These are phyloP conservation scores for Suillus subaureus DNA, from an alignment of 768 basidiomycete genomes.

Conservation along the genomic window DNA sequence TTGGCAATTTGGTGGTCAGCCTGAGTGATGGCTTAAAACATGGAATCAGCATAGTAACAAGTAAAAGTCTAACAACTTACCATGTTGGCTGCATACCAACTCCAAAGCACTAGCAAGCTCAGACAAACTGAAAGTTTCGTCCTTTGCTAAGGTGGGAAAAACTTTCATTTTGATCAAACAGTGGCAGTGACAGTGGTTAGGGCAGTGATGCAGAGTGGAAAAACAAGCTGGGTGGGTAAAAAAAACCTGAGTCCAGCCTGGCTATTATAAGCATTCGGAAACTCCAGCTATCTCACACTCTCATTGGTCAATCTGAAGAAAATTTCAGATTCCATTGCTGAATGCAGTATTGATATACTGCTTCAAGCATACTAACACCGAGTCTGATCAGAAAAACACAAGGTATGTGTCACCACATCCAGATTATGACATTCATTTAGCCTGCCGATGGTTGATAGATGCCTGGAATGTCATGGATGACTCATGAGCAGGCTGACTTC, in stretches of 20 bases:
- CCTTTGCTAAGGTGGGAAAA: not conserved
- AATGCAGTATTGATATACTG: not conserved
- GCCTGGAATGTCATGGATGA: not conserved
- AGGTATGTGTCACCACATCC: not conserved
- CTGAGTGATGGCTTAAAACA: too few species aligned
- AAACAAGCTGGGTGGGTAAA: not conserved
- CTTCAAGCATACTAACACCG: not conserved
- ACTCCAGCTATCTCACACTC: not conserved
- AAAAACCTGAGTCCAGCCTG: not conserved
- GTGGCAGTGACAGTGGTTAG: not conserved
- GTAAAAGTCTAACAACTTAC: not conserved
- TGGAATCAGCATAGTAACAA: not conserved
- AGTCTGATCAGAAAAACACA: not conserved
- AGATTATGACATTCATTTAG: not conserved
- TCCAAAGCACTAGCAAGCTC: not conserved
- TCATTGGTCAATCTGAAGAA: not conserved
- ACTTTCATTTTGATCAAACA: not conserved
- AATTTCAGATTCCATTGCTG: not conserved
- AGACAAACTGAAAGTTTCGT: not conserved
- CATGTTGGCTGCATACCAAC: not conserved
- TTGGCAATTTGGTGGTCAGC: too few species aligned
- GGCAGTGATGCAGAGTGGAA: not conserved
- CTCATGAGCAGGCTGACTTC: not conserved
- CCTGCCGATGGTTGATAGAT: not conserved
- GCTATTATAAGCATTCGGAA: not conserved